Evolutionary conservation across 176 grass and related monocot species (phyloP).

Genomic region (Oryza longistaminata): DNA sequence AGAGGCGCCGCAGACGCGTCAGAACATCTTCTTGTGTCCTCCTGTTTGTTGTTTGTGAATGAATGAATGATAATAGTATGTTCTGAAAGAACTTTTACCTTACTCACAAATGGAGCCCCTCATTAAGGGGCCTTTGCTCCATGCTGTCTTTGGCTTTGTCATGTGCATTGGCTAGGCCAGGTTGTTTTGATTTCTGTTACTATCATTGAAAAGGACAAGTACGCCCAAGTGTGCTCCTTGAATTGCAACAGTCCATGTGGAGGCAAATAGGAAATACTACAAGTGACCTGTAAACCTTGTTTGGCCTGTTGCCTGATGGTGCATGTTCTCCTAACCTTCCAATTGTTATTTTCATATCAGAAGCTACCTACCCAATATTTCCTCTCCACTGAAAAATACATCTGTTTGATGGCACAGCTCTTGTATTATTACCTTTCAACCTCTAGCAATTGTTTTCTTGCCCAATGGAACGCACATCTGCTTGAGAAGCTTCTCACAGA

Average conservation of each 20-base stretch:
- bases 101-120: constrained; percentile 29
- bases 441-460: neutral
- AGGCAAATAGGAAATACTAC: constrained; percentile 29
- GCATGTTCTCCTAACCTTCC: constrained; percentile 34
- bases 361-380: neutral
- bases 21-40: neutral
- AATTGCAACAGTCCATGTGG: constrained; percentile 50
- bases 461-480: neutral
- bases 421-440: constrained; percentile 24
- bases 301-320: constrained; percentile 24
- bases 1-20: neutral
- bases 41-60: neutral
- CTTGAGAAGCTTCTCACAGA: neutral
- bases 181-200: constrained; percentile 31
- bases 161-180: constrained; percentile 43
- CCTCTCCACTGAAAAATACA: neutral
- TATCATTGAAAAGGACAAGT: constrained; percentile 41
- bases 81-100: neutral
- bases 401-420: neutral
- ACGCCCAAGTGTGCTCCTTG: constrained; percentile 37
- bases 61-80: neutral
- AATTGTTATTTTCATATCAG: constrained; percentile 3
- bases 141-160: constrained; percentile 29
- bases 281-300: neutral
- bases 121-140: constrained; percentile 7